Evolutionary conservation across 1,139 yeast genomes (phyloP).

Genomic region (Blastobotrys buckinghamii): DNA sequence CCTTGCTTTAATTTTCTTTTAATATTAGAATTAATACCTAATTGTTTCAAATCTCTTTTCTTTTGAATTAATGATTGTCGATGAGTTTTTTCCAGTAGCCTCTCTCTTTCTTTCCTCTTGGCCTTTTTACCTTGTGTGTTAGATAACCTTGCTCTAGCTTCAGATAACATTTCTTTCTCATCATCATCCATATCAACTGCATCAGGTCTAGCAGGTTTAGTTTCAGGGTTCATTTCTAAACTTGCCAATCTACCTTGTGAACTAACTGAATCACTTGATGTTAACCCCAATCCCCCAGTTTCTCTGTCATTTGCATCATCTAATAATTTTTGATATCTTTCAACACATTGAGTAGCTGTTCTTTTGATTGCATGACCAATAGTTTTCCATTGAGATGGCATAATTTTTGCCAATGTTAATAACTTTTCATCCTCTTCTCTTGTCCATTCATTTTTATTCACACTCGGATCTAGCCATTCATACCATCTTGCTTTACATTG

Average conservation of each 20-base stretch:
- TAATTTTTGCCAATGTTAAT: constrained; percentile 55
- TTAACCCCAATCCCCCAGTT: constrained; percentile 32
- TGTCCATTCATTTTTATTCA: constrained; percentile 63
- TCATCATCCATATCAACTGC: constrained; percentile 77
- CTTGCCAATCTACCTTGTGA: constrained; percentile 44
- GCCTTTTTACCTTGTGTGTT: constrained; percentile 96
- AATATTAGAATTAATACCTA: constrained; percentile 62
- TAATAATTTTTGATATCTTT: constrained; percentile 72
- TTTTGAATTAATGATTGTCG: constrained; percentile 73
- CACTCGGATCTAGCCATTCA: constrained; percentile 77
- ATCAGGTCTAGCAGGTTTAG: constrained; percentile 81
- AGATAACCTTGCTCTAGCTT: constrained; percentile 86
- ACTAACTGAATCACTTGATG: constrained; percentile 48
- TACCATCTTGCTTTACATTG: constrained; percentile 94
- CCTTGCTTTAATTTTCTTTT: constrained; percentile 50
- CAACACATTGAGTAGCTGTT: constrained; percentile 86
- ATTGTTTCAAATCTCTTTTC: constrained; percentile 78
- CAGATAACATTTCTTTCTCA: constrained; percentile 86
- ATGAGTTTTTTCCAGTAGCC: constrained; percentile 68
- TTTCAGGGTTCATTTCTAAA: constrained; percentile 65
- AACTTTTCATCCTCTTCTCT: constrained; percentile 72
- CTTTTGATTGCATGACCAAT: constrained; percentile 76
- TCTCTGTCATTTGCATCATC: constrained; percentile 45
- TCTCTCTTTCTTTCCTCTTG: constrained; percentile 80
- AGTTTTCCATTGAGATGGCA: constrained; percentile 95